Evolutionary conservation across 768 basidiomycete species (phyloP).

Genomic region (Sporobolomyces roseus): DNA sequence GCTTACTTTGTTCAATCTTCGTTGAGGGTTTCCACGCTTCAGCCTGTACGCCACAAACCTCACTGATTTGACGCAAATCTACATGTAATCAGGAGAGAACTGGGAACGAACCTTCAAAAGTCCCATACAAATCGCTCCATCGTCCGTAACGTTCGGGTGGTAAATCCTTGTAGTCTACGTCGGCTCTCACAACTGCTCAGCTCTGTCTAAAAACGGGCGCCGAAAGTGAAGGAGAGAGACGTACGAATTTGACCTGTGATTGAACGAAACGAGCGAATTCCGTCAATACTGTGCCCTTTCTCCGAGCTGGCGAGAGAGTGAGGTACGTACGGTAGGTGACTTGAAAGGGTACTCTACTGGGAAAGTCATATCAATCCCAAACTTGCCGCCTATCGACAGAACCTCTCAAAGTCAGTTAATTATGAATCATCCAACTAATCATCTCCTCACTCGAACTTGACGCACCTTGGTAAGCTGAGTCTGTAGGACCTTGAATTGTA

Average conservation of each 20-base stretch:
- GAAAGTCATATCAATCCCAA: constrained; percentile 35
- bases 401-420: neutral
- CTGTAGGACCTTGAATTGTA: constrained; percentile 34
- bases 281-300: no score
- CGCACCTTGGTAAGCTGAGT: constrained; percentile 35
- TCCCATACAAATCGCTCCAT: constrained; percentile 42
- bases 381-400: constrained; percentile 28
- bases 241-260: constrained; percentile 41
- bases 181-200: neutral
- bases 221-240: neutral
- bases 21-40: constrained; percentile 44
- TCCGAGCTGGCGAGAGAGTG: no score
- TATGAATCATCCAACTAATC: neutral
- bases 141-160: constrained; percentile 43
- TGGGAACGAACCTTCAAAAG: constrained; percentile 37
- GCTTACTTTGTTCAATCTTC: constrained; percentile 40
- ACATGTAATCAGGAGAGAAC: no score
- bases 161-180: constrained; percentile 40
- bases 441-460: neutral
- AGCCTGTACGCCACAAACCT: constrained; percentile 8
- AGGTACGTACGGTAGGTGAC: constrained; percentile 29
- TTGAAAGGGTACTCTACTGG: constrained; percentile 43
- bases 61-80: no score
- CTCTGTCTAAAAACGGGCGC: neutral
- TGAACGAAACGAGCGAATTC: neutral